These are phyloP conservation scores for Kodamaea laetipori DNA, from an alignment of 805 yeast genomes.

Conservation along the genomic window DNA sequence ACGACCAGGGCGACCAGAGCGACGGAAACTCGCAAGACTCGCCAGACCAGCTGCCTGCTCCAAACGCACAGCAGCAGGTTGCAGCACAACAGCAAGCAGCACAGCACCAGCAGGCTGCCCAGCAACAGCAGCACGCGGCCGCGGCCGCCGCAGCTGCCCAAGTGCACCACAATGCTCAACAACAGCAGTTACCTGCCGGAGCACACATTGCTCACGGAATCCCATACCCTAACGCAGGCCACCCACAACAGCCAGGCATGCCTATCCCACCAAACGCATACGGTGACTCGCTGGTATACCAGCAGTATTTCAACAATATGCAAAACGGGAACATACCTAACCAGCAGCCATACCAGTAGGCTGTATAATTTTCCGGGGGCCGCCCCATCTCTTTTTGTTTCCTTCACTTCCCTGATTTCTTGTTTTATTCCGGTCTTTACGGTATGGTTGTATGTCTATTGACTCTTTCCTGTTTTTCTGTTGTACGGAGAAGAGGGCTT, in stretches of 20 bases:
- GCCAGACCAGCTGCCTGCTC: conserved; percentile 44
- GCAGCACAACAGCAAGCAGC: conserved; percentile 17
- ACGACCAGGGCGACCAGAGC: conserved; percentile 58
- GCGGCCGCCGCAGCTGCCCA: conserved; percentile 28
- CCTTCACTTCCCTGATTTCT: conserved; percentile 11
- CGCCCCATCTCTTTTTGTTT: conserved; percentile 3
- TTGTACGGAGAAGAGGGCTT: conserved; percentile 4
- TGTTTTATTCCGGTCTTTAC: conserved; percentile 8
- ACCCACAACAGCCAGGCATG: conserved; percentile 36
- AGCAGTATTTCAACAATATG: conserved; percentile 61
- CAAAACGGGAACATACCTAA: conserved; percentile 50
- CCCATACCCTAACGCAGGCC: conserved; percentile 46
- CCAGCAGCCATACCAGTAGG: conserved; percentile 58
- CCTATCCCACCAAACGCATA: conserved; percentile 51
- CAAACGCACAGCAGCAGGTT: conserved; percentile 19
- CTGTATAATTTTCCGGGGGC: not conserved
- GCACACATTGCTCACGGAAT: conserved; percentile 47
- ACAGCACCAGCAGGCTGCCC: conserved; percentile 18
- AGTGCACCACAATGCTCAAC: conserved; percentile 35
- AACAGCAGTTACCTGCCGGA: conserved; percentile 39
- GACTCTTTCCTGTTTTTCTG: conserved; percentile 5
- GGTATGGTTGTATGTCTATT: conserved; percentile 9
- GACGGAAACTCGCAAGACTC: conserved; percentile 48
- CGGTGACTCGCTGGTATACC: conserved; percentile 59
- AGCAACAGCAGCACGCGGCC: conserved; percentile 22